phyloP scores from a whole-genome alignment of 129 eudicot genomes.

The Kitagawia praeruptora region DNA sequence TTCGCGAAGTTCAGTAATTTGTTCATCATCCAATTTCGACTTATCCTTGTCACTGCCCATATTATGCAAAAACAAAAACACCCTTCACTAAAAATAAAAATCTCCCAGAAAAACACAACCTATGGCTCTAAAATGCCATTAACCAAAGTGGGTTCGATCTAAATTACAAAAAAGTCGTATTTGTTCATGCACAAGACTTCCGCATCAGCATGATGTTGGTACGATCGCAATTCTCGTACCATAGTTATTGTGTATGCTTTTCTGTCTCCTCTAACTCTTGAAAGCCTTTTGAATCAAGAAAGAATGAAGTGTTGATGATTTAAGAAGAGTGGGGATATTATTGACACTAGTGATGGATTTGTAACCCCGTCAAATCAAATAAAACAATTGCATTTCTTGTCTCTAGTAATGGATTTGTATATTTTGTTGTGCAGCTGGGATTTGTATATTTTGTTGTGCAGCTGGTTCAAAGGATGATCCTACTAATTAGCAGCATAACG shows the following conservation, averaged over 20 bases:
- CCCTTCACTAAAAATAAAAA: neutral
- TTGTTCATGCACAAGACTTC: neutral
- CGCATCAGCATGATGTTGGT: neutral
- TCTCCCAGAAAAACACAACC: neutral
- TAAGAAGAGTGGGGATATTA: neutral
- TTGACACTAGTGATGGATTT: neutral
- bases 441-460: neutral
- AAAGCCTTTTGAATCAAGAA: neutral
- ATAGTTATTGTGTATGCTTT: too few relatives aligned
- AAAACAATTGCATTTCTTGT: neutral
- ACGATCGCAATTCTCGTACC: neutral
- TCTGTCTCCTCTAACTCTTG: neutral
- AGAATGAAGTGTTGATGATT: neutral
- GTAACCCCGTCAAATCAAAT: neutral
- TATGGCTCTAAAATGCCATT: neutral
- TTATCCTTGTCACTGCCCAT: constrained; percentile 37
- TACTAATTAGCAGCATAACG: neutral
- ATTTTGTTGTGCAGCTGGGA: neutral
- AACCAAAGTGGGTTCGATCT: neutral
- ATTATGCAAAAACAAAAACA: neutral
- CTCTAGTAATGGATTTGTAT: neutral
- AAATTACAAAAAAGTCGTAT: neutral
- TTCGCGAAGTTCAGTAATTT: constrained; percentile 66
- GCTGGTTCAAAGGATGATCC: constrained; percentile 4
- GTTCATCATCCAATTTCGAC: constrained; percentile 72